Percentiles rank a stretch among this genome's conserved stretches.
phyloP scores from a whole-genome alignment of 2,329 filamentous ascomycete genomes.

The Davidsoniella virescens region DNA sequence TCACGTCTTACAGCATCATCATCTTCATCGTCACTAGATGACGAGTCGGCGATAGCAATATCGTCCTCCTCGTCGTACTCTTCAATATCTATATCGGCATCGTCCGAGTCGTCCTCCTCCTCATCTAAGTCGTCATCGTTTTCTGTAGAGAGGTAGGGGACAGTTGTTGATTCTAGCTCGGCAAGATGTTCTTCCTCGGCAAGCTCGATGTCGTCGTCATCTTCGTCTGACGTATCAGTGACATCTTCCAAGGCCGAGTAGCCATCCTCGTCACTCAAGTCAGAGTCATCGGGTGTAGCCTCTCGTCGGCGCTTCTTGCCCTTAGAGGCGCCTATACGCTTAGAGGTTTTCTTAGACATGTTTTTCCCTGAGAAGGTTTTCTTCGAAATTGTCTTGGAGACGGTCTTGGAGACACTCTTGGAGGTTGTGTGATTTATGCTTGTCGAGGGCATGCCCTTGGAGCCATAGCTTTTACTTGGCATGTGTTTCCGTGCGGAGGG shows the following conservation, averaged over 20 bases:
- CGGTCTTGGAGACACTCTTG: neutral
- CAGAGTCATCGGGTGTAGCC: conserved; percentile 39
- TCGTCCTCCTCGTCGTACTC: conserved; percentile 10
- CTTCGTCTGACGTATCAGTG: conserved; percentile 59
- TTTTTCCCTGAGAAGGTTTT: conserved; percentile 3
- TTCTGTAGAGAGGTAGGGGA: conserved; percentile 25
- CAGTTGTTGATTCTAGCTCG: conserved; percentile 24
- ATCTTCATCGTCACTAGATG: conserved; percentile 18
- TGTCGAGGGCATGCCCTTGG: neutral
- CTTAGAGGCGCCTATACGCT: conserved; percentile 1
- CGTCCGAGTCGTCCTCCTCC: conserved; percentile 20
- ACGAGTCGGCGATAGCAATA: neutral
- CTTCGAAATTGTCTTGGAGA: neutral
- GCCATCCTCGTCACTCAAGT: conserved; percentile 49
- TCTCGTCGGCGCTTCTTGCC: conserved; percentile 4
- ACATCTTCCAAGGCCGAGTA: conserved; percentile 68
- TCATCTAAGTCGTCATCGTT: conserved; percentile 24
- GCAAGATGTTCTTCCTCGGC: conserved; percentile 65
- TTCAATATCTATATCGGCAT: conserved; percentile 21
- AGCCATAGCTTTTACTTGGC: neutral
- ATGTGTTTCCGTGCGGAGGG: conserved; percentile 1
- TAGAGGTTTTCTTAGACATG: conserved; percentile 2
- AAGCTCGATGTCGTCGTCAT: conserved; percentile 62
- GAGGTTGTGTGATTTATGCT: conserved; percentile 2
- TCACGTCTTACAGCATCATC: conserved; percentile 22